Percentiles rank a stretch among this genome's conserved stretches.
These are phyloP conservation scores for Salix koriyanagi DNA, from an alignment of 345 rosid genomes.

Conservation along the genomic window DNA sequence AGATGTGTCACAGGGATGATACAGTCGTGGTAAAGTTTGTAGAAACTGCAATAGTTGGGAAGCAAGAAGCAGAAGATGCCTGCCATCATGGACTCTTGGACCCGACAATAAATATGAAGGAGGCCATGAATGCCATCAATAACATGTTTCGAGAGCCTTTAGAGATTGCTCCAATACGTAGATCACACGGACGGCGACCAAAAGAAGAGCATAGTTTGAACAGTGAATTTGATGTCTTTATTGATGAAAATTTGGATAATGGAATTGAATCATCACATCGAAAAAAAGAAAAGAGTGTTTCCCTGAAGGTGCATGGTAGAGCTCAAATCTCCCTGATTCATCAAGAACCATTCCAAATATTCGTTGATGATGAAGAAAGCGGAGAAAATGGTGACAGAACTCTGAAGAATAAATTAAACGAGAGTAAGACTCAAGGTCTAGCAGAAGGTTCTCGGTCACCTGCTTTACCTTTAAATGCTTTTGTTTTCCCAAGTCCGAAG, in stretches of 20 bases:
- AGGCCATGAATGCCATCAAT: constrained; percentile 78
- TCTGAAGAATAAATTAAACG: constrained; percentile 27
- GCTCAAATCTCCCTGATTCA: constrained; percentile 29
- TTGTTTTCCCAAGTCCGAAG: constrained; percentile 58
- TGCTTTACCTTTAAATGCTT: constrained; percentile 28
- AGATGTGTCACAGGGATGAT: constrained; percentile 33
- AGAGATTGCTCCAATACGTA: constrained; percentile 49
- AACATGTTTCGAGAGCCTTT: constrained; percentile 84
- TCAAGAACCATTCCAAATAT: constrained; percentile 51
- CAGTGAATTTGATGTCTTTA: constrained; percentile 45
- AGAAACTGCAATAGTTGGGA: constrained; percentile 67
- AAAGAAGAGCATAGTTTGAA: constrained; percentile 33
- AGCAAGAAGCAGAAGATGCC: constrained; percentile 69
- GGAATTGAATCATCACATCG: constrained; percentile 15
- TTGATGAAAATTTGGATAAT: constrained; percentile 43
- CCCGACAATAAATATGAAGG: constrained; percentile 81
- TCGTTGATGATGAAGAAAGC: constrained; percentile 51
- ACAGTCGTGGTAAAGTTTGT: constrained; percentile 55
- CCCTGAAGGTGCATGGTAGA: constrained; percentile 12
- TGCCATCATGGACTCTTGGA: constrained; percentile 88
- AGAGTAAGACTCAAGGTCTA: constrained; percentile 18
- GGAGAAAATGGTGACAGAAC: constrained; percentile 31
- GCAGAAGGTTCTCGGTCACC: constrained; percentile 18
- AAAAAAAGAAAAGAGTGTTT: constrained; percentile 22
- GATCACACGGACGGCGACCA: constrained; percentile 32